Conservation (phyloP, 257 asterid genomes). For the Lycium ferocissimum region DNA sequence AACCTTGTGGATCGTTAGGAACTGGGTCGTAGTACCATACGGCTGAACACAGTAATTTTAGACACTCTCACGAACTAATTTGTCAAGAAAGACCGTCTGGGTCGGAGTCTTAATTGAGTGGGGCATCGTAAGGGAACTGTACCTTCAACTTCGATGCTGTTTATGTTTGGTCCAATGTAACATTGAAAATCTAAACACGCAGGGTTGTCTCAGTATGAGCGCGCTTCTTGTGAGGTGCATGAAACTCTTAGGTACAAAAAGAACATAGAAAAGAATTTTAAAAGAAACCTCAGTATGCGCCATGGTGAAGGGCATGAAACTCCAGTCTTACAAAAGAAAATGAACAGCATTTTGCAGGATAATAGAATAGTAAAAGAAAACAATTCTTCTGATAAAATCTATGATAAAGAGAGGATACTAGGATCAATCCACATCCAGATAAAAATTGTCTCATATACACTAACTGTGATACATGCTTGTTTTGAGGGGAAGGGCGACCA, state of each 20-base stretch:
- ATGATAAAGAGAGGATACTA: background rate
- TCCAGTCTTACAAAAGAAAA: background rate
- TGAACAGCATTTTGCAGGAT: background rate
- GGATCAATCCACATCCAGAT: background rate
- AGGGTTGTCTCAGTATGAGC: too few relatives aligned
- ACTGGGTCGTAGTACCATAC: background rate
- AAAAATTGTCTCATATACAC: conserved; percentile 24
- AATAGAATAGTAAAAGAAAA: background rate
- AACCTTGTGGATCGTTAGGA: background rate
- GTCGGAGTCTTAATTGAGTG: too few relatives aligned
- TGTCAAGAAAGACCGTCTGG: background rate
- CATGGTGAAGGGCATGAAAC: background rate
- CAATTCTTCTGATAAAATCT: background rate
- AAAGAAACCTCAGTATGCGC: too few relatives aligned
- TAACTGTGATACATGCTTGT: conserved; percentile 21
- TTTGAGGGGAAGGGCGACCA: conserved; percentile 22
- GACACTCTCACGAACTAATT: background rate
- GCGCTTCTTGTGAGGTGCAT: background rate
- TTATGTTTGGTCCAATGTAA: background rate
- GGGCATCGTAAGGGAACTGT: background rate
- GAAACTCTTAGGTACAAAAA: background rate
- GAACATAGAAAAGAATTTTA: too few relatives aligned
- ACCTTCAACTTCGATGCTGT: background rate
- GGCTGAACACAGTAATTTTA: too few relatives aligned
- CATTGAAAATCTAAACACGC: too few relatives aligned